Evolutionary conservation across 192 early-diverging fungal genomes (phyloP).

Genomic region (Fimicolochytrium jonesii): DNA sequence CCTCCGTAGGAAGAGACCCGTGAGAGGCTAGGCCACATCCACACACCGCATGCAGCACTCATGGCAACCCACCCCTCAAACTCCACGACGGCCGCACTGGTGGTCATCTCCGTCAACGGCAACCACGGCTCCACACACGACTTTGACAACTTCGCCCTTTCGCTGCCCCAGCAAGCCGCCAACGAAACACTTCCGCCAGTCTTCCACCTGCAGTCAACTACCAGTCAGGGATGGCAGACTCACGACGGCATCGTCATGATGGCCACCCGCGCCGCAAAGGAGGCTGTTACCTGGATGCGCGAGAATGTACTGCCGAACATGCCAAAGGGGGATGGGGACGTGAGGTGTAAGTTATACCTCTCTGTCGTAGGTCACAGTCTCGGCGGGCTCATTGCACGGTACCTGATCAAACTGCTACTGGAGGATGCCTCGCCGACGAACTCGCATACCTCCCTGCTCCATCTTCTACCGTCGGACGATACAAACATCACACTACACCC

Average conservation of each 20-base stretch:
- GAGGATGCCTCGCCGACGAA: not conserved
- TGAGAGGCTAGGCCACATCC: too few species aligned
- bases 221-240: conserved; percentile 1
- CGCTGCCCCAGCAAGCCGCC: too few species aligned
- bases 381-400: conserved; percentile 21
- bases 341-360: too few species aligned
- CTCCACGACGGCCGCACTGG: too few species aligned
- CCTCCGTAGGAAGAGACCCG: too few species aligned
- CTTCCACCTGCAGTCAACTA: conserved; percentile 4
- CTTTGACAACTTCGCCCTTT: conserved; percentile 14
- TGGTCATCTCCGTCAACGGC: conserved; percentile 12
- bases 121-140: conserved; percentile 4
- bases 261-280: conserved; percentile 1
- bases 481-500: not conserved
- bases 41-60: too few species aligned
- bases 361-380: conserved; percentile 16
- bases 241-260: conserved; percentile 9
- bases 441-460: not conserved
- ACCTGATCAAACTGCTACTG: not conserved
- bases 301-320: not conserved
- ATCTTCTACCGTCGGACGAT: not conserved
- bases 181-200: too few species aligned
- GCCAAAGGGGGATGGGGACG: not conserved
- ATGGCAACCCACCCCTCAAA: too few species aligned
- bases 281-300: conserved; percentile 1